Conservation (phyloP, 2,329 filamentous ascomycete genomes). For the Alternaria consortialis region DNA sequence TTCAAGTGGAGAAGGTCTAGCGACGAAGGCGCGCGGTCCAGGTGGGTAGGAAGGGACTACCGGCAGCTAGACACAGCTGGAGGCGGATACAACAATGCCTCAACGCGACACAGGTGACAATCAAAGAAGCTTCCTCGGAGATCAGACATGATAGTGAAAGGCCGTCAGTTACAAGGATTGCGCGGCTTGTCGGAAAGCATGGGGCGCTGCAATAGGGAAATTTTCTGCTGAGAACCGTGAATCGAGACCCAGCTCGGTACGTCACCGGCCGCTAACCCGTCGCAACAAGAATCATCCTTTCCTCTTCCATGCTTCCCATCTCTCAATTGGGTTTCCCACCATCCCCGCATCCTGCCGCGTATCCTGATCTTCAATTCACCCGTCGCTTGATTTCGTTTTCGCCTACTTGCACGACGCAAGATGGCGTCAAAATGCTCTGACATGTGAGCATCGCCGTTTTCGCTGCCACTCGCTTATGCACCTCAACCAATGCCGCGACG, state of each 20-base stretch:
- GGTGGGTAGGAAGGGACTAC: constrained; percentile 5
- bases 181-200: constrained; percentile 18
- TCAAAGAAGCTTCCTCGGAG: neutral
- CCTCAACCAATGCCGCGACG: constrained; percentile 2
- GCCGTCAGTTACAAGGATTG: constrained; percentile 9
- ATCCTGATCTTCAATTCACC: neutral
- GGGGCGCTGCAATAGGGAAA: constrained; percentile 18
- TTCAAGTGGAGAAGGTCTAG: neutral
- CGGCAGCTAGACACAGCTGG: constrained; percentile 9
- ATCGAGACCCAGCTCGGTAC: constrained; percentile 20
- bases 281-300: constrained; percentile 5
- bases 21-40: constrained; percentile 2
- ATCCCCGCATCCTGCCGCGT: neutral
- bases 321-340: neutral
- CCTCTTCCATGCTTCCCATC: neutral
- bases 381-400: neutral
- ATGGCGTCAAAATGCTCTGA: constrained; percentile 19
- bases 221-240: constrained; percentile 13
- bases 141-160: constrained; percentile 7
- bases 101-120: constrained; percentile 1
- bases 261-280: constrained; percentile 21
- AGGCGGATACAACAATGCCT: constrained; percentile 3
- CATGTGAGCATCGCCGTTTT: constrained; percentile 15
- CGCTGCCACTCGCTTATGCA: constrained; percentile 24
- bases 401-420: constrained; percentile 7